Evolutionary conservation across 23 red algal species (phyloP).

Genomic region (Agarophyton chilense): DNA sequence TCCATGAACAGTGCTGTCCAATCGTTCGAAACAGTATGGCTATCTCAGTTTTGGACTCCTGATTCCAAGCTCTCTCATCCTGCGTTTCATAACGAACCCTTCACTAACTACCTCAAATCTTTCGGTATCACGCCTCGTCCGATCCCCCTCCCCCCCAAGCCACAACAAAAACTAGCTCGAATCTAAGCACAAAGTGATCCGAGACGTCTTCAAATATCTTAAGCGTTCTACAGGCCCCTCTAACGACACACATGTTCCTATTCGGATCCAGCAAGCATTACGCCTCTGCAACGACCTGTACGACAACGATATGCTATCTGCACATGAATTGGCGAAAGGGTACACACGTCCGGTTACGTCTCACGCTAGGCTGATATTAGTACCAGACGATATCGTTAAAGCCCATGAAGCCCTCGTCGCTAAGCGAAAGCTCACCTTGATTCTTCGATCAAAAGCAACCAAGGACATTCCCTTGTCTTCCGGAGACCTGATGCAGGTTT

Average conservation of each 20-base stretch:
- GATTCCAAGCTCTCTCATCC: constrained; percentile 20
- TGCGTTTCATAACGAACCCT: constrained; percentile 23
- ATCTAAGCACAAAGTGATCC: constrained; percentile 2
- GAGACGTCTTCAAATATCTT: neutral
- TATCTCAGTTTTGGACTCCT: constrained; percentile 27
- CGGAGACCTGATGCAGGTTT: constrained; percentile 21
- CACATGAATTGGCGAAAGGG: constrained; percentile 15
- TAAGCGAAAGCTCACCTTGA: constrained; percentile 26
- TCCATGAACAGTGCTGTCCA: neutral
- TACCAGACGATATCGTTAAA: neutral
- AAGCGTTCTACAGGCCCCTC: neutral
- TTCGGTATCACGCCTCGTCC: neutral
- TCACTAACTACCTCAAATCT: neutral
- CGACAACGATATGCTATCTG: constrained; percentile 1
- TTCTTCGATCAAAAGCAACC: neutral
- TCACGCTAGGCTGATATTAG: neutral
- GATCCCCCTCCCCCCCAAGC: neutral
- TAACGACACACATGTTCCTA: neutral
- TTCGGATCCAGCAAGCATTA: neutral
- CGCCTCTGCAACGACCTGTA: constrained; percentile 15
- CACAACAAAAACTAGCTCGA: constrained; percentile 43
- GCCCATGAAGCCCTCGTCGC: neutral
- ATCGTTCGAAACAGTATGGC: constrained; percentile 15
- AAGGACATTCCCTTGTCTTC: neutral
- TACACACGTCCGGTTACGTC: neutral